Percentiles rank a stretch among this genome's conserved stretches.
These are phyloP conservation scores for Malassezia pachydermatis DNA, from an alignment of 1,284 basidiomycete species.

Conservation along the genomic window DNA sequence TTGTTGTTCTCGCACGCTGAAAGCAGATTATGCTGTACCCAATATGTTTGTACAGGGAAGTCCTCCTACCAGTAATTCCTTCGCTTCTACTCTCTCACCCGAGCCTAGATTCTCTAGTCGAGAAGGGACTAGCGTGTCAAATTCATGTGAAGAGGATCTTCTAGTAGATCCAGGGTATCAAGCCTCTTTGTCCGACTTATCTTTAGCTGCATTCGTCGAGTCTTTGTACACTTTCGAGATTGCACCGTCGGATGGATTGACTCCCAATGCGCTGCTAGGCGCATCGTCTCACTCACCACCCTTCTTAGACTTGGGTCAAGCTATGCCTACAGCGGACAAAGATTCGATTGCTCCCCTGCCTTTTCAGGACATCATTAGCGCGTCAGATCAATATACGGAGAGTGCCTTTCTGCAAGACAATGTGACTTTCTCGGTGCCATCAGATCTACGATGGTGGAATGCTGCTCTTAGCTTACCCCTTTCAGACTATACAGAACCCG, in stretches of 20 bases:
- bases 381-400: background rate
- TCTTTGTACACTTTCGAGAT: constrained; percentile 45
- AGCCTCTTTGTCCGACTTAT: constrained; percentile 23
- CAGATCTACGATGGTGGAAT: constrained; percentile 46
- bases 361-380: background rate
- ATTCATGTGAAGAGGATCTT: too few species aligned
- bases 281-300: too few species aligned
- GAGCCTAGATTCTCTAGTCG: too few species aligned
- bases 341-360: background rate
- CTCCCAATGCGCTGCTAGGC: constrained; percentile 6
- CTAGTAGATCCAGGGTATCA: background rate
- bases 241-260: constrained; percentile 27
- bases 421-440: constrained; percentile 41
- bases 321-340: background rate
- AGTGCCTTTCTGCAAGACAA: constrained; percentile 29
- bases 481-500: too few species aligned
- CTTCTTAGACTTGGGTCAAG: background rate
- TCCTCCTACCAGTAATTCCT: too few species aligned
- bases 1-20: too few species aligned
- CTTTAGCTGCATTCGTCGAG: constrained; percentile 41
- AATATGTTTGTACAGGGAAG: too few species aligned
- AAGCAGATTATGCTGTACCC: too few species aligned
- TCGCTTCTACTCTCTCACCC: too few species aligned
- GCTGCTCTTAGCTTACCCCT: constrained; percentile 20
- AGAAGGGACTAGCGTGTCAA: too few species aligned